These are phyloP conservation scores for Syzygium aqueum DNA, from an alignment of 345 rosid genomes.

Conservation along the genomic window DNA sequence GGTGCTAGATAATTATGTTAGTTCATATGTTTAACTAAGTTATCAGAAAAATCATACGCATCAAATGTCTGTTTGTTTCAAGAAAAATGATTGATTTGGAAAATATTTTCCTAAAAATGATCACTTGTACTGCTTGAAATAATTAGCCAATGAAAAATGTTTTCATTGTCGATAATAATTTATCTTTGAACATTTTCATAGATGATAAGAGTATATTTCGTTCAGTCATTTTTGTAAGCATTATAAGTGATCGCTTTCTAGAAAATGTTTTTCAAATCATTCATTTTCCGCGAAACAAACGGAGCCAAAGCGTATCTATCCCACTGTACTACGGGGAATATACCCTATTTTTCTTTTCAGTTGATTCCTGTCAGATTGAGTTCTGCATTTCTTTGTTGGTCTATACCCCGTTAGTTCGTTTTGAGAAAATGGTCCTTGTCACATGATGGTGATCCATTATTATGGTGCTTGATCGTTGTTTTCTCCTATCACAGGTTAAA, in stretches of 20 bases:
- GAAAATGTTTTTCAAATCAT: too few relatives aligned
- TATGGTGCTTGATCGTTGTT: background rate
- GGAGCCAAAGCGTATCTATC: background rate
- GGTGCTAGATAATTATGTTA: background rate
- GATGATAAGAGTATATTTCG: too few relatives aligned
- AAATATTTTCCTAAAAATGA: too few relatives aligned
- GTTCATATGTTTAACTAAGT: background rate
- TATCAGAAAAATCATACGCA: background rate
- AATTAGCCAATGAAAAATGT: too few relatives aligned
- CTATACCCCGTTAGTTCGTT: background rate
- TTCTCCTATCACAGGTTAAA: constrained; percentile 39
- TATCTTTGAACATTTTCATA: too few relatives aligned
- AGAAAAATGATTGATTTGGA: too few relatives aligned
- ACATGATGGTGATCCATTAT: background rate
- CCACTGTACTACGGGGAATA: background rate
- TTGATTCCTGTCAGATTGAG: background rate
- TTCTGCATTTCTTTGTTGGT: background rate
- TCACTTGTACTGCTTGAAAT: too few relatives aligned
- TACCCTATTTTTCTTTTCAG: background rate
- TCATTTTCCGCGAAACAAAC: too few relatives aligned
- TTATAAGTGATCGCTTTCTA: too few relatives aligned
- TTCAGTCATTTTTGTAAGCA: too few relatives aligned
- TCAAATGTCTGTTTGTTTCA: too few relatives aligned
- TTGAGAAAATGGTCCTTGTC: background rate
- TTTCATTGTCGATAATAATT: too few relatives aligned